A percentile compares a stretch with the other conserved stretches of the same genome.
Evolutionary conservation across 192 early-diverging fungal genomes (phyloP).

Genomic region (Coemansia sp.): DNA sequence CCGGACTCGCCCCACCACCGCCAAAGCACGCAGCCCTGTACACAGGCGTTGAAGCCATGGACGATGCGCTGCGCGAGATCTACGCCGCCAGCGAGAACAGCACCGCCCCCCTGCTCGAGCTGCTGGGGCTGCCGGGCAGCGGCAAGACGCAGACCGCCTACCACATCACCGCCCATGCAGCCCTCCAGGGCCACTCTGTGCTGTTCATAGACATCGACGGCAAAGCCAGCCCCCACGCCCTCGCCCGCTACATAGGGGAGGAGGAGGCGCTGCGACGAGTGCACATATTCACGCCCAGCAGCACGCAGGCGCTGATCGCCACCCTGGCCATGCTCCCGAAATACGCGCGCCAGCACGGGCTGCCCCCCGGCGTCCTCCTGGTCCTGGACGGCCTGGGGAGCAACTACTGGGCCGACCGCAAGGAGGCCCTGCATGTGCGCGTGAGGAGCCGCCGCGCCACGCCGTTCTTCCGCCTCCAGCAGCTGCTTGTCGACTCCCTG

Average conservation of each 20-base stretch:
- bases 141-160: conserved; percentile 44
- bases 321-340: conserved; percentile 34
- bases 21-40: neutral
- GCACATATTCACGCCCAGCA: conserved; percentile 31
- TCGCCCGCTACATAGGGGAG: conserved; percentile 7
- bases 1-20: neutral
- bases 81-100: neutral
- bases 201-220: conserved; percentile 36
- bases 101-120: conserved; percentile 23
- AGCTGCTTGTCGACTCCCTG: conserved; percentile 38
- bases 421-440: conserved; percentile 15
- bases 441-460: conserved; percentile 31
- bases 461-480: conserved; percentile 43
- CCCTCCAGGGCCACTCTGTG: conserved; percentile 6
- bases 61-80: conserved; percentile 6
- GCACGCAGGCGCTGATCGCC: conserved; percentile 25
- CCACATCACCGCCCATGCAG: conserved; percentile 23
- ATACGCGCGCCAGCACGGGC: conserved; percentile 2
- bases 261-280: conserved; percentile 14
- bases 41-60: conserved; percentile 21
- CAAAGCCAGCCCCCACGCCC: conserved; percentile 11
- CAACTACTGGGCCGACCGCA: conserved; percentile 30
- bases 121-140: conserved; percentile 32
- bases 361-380: neutral
- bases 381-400: conserved; percentile 28